Base-by-base conservation (phyloP, 768 basidiomycete species). In the Amanita thiersii region DNA sequence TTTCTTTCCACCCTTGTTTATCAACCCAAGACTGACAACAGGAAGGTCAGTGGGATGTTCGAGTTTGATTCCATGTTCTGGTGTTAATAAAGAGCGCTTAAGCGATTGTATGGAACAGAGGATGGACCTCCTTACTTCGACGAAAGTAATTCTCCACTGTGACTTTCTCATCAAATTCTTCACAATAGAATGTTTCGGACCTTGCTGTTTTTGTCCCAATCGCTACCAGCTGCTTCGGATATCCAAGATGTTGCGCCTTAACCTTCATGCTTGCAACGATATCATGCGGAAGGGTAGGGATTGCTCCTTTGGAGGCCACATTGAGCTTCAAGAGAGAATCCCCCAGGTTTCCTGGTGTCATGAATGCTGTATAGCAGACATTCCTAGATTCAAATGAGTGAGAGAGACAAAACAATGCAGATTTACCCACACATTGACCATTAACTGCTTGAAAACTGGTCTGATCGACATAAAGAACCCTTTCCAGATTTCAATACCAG, bases 91-190 rank as follows among this genome's bases (percentile, higher is more conserved):
- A 26, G 19, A 24, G n/a, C 4, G 14, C 9, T 39, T 8, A 26
- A 19, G 12, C n/a, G n/a, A n/a, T n/a, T n/a, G n/a, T 18, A 4
- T 11, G 18, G 12, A 23, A 18, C 9, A 26, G n/a, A 7, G 18
- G 12, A 26, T 5, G 28, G 28, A 26, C 3, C 12, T 11, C 57
- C 75, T 44, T 52, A 87, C 86, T 81, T 49, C 50, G 62, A 26
- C 59, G 51, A 56, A 86, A 87, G 51, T 77, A 88, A 1, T 76
- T 52, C 47, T 78, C 73, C 2, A 89, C 78, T 0, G 75, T 70
- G 8, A 84, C 62, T 23, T 44, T 58, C 2, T 72, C 72, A 0
- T 74, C 76, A 25, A 53, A 46, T 39, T 61, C 54, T 6, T 48
- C 51, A 32, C 55, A 59, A 21, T 56, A 49, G 25, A 61, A 59